A percentile compares a stretch with the other conserved stretches of the same genome.
Conservation (phyloP, 2,329 filamentous ascomycete genomes). For the Simplicillium aogashimaense region DNA sequence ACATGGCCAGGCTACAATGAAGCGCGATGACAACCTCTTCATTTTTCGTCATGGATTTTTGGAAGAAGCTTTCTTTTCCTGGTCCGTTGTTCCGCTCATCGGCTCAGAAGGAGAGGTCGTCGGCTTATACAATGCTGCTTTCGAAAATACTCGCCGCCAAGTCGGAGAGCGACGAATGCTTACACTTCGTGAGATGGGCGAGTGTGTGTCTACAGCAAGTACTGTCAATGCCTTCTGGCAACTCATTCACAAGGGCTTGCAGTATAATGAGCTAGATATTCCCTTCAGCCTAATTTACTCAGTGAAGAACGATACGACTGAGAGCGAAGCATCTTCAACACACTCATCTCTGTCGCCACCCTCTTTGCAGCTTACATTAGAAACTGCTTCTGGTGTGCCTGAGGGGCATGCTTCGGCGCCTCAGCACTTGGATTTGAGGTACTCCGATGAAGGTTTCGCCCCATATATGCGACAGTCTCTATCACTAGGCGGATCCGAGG, state of each 20-base stretch:
- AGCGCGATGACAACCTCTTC: constrained; percentile 71
- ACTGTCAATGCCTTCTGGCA: constrained; percentile 67
- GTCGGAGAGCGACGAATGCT: constrained; percentile 74
- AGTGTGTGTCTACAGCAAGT: constrained; percentile 62
- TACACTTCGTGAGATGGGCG: constrained; percentile 66
- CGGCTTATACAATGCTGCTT: constrained; percentile 70
- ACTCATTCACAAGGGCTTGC: constrained; percentile 57
- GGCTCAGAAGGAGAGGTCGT: constrained; percentile 65
- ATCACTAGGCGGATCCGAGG: constrained; percentile 50
- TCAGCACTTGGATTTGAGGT: constrained; percentile 55
- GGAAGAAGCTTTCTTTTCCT: constrained; percentile 76
- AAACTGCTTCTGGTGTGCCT: constrained; percentile 62
- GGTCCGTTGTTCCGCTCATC: constrained; percentile 71
- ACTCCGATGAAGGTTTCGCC: constrained; percentile 63
- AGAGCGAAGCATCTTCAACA: constrained; percentile 63
- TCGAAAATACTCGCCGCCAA: constrained; percentile 71
- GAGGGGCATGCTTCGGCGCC: constrained; percentile 51
- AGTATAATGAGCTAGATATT: constrained; percentile 65
- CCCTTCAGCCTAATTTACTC: constrained; percentile 73
- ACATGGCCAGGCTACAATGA: constrained; percentile 73
- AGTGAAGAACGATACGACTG: constrained; percentile 52
- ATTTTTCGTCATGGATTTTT: constrained; percentile 58
- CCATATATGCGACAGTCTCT: constrained; percentile 70
- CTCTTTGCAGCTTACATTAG: constrained; percentile 56
- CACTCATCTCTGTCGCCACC: constrained; percentile 56